phyloP scores from a whole-genome alignment of 805 yeast genomes.

The Kodamaea kaohsiungensis region DNA sequence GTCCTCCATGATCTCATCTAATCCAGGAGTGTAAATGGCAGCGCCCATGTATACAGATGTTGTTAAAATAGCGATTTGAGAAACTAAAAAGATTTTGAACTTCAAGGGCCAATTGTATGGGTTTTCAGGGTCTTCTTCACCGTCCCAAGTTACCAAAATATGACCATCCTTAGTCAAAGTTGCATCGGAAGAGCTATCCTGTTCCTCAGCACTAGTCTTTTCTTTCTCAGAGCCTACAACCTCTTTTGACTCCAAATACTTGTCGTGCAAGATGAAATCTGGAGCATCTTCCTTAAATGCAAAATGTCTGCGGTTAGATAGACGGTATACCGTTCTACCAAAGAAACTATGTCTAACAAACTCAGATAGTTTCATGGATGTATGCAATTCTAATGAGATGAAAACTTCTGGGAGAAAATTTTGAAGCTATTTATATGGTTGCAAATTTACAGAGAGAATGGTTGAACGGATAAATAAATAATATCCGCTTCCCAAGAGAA shows the following conservation, averaged over 20 bases:
- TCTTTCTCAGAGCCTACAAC: neutral
- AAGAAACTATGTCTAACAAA: slow-evolving; percentile 26
- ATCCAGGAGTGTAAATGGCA: slow-evolving; percentile 56
- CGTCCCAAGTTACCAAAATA: slow-evolving; percentile 33
- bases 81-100: slow-evolving; percentile 39
- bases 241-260: slow-evolving; percentile 18
- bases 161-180: slow-evolving; percentile 16
- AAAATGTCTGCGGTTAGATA: slow-evolving; percentile 24
- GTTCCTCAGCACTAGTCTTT: neutral
- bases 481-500: too few species aligned
- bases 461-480: too few species aligned
- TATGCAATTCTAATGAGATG: too few species aligned
- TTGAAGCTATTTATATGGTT: too few species aligned
- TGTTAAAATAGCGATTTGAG: slow-evolving; percentile 46
- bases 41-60: slow-evolving; percentile 57
- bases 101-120: slow-evolving; percentile 57
- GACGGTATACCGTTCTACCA: slow-evolving; percentile 27
- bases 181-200: neutral
- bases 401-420: too few species aligned
- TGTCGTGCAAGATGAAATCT: slow-evolving; percentile 33
- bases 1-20: slow-evolving; percentile 43
- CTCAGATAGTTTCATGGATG: slow-evolving; percentile 2
- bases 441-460: too few species aligned
- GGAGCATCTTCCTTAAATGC: slow-evolving; percentile 28
- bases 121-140: slow-evolving; percentile 52